Evolutionary conservation across 352 stramenopile species (phyloP).

Genomic region (Phytophthora europaea): DNA sequence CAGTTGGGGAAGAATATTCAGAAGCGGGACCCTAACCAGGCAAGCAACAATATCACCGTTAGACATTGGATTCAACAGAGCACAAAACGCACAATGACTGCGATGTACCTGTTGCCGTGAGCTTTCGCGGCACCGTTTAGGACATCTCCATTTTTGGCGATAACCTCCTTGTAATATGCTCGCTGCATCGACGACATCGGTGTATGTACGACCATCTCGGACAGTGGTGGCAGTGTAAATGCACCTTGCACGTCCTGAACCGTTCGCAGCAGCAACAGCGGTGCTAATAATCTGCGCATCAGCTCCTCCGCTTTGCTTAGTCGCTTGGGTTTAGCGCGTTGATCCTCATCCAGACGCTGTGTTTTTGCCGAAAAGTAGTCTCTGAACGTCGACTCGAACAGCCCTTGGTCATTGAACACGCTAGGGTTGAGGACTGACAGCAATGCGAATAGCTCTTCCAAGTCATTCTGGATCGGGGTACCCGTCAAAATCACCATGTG

Average conservation of each 20-base stretch:
- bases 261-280: conserved; percentile 72
- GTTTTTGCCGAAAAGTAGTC: conserved; percentile 78
- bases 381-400: conserved; percentile 65
- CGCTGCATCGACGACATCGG: conserved; percentile 82
- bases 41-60: conserved; percentile 9
- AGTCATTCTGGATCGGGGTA: conserved; percentile 90
- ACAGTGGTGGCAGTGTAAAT: conserved; percentile 76
- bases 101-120: conserved; percentile 32
- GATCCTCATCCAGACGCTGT: conserved; percentile 48
- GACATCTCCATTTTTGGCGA: conserved; percentile 66
- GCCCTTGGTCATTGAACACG: conserved; percentile 73
- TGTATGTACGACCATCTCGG: conserved; percentile 84
- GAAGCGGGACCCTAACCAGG: conserved; percentile 78
- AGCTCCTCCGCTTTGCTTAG: conserved; percentile 48
- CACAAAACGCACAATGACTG: background rate
- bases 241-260: conserved; percentile 75
- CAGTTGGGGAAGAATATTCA: conserved; percentile 98
- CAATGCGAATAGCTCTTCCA: conserved; percentile 87
- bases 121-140: conserved; percentile 57
- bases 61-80: conserved; percentile 2
- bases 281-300: conserved; percentile 69
- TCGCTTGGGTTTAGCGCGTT: conserved; percentile 30
- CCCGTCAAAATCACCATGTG: conserved; percentile 81
- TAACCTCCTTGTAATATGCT: conserved; percentile 86
- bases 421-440: conserved; percentile 87